Evolutionary conservation across 371 early-diverging fungal genomes (phyloP), one percentile per base, ranked within the genome.

Genomic region (Blakeslea trispora): DNA sequence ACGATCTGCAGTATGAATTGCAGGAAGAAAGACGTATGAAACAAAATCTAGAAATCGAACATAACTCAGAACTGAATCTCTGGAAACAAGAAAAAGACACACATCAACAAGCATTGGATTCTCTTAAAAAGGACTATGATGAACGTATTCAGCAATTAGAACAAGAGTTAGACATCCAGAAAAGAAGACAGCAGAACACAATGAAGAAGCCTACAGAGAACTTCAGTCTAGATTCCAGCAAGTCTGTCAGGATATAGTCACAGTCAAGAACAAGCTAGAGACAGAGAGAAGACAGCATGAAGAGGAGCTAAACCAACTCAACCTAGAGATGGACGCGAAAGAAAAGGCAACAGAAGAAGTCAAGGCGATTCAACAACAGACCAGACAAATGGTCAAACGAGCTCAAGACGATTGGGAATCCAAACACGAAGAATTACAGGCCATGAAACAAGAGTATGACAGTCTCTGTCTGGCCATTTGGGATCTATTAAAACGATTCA

Each of bases 321-420:
- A 55, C 9, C 31, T 46, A 17, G 61, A 64, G 7, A 62, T 75
- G 31, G 62, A 53, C 11, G 58, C 69, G 19, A 72, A 74, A 21
- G 76, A 78, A 31, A 57, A 61, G 15, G 72, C 77, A 17, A 66
- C 66, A 11, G 63, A 65, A n/a, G 75, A 74, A 45, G 76, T 82
- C 39, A 70, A 79, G 21, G 54, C 57, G 18, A 60, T 70, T 10
- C 61, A 80, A 40, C 71, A 74, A 15, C 81, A 84, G 66, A 69
- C 78, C n/a, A 53, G 76, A 21, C 55, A 59, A 5, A 82, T 82
- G 83, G 79, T 82, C 1, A 63, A 63, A 2, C 64, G 72, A 18
- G 81, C 81, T 6, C 75, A 81, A 53, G 74, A 73, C 19, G 77
- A 80, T 28, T 82, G 83, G 83, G 70, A 63, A 57, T 53, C 54